phyloP scores from a whole-genome alignment of 2,329 filamentous ascomycete genomes.

The Monosporascus sp. region DNA sequence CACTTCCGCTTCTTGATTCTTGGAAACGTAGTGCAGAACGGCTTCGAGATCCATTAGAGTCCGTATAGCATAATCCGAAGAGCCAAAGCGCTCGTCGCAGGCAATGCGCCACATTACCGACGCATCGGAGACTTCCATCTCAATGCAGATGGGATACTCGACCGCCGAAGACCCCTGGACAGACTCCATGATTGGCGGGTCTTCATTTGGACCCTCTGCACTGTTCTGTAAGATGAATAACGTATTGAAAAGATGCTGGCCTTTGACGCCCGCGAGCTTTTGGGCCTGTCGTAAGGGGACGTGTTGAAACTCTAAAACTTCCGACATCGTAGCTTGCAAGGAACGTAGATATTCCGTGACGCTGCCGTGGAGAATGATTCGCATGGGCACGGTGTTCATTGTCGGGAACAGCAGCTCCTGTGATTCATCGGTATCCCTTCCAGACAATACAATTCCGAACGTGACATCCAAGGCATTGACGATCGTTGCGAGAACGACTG shows the following conservation, averaged over 20 bases:
- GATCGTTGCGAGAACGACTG: conserved; percentile 60
- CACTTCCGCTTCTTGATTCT: conserved; percentile 40
- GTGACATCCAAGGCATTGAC: conserved; percentile 64
- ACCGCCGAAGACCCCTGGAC: conserved; percentile 60
- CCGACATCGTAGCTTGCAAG: conserved; percentile 64
- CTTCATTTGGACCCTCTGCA: conserved; percentile 1
- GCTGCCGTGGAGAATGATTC: conserved; percentile 67
- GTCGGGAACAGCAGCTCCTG: conserved; percentile 74
- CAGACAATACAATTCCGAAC: conserved; percentile 80
- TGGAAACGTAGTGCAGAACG: conserved; percentile 53
- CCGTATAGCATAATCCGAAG: conserved; percentile 35
- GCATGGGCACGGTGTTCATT: conserved; percentile 83
- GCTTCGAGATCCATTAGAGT: conserved; percentile 57
- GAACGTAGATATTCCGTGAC: conserved; percentile 61
- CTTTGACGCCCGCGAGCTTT: conserved; percentile 34
- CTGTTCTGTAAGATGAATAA: conserved; percentile 50
- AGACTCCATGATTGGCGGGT: conserved; percentile 51
- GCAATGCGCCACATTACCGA: conserved; percentile 66
- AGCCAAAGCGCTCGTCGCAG: conserved; percentile 54
- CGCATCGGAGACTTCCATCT: conserved; percentile 61
- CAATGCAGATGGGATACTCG: conserved; percentile 77
- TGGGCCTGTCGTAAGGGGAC: conserved; percentile 71
- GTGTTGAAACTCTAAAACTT: conserved; percentile 66
- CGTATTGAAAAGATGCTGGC: conserved; percentile 44
- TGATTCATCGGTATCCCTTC: conserved; percentile 68